Conservation (phyloP, 116 monocot genomes). For the Cymodocea nodosa region DNA sequence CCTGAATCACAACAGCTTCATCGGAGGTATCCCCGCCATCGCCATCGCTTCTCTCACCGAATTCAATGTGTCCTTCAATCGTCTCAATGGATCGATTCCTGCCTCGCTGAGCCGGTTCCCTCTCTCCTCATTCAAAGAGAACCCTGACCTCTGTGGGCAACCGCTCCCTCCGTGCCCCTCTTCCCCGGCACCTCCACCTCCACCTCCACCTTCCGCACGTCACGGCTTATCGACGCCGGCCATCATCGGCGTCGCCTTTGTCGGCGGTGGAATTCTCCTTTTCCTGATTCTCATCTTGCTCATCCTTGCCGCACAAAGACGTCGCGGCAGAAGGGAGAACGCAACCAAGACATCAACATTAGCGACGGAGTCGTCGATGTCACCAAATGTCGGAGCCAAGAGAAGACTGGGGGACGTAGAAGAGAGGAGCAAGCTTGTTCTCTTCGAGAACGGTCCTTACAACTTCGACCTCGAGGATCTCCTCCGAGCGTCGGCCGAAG, state of each 20-base stretch:
- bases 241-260: conserved; percentile 19
- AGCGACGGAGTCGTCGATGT: conserved; percentile 5
- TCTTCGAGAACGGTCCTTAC: conserved; percentile 37
- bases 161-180: conserved; percentile 14
- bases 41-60: conserved; percentile 8
- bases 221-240: conserved; percentile 11
- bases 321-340: not conserved
- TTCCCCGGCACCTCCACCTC: not conserved
- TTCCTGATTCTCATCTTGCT: conserved; percentile 1
- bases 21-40: conserved; percentile 25
- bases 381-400: conserved; percentile 12
- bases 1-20: conserved; percentile 26
- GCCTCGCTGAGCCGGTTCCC: conserved; percentile 13
- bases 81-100: conserved; percentile 30
- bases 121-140: conserved; percentile 19
- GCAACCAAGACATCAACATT: not conserved
- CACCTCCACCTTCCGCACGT: not conserved
- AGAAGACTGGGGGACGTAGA: conserved; percentile 6
- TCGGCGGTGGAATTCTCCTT: conserved; percentile 1
- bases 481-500: conserved; percentile 71
- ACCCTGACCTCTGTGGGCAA: conserved; percentile 20
- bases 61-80: conserved; percentile 35
- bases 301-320: not conserved
- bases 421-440: conserved; percentile 32
- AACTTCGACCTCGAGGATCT: conserved; percentile 75